Evolutionary conservation across 352 stramenopile species (phyloP), one percentile per base, ranked within the genome.

Genomic region (Phytophthora litchii): DNA sequence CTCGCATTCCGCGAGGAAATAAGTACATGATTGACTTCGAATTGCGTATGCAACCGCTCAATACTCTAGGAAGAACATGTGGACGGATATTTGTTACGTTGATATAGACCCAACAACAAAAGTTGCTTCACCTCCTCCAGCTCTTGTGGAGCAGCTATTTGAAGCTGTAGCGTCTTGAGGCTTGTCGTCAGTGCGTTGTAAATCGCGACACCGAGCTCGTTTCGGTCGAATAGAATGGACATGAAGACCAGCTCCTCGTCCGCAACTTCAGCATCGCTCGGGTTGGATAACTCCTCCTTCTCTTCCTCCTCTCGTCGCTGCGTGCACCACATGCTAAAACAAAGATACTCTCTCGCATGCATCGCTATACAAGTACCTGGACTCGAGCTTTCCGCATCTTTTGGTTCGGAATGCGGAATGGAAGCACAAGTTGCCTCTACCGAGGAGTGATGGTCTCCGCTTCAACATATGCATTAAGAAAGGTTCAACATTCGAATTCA

Each of bases 1-100:
- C 70, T 88, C 19, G 76, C 80, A 45, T 93, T 93, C 25, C 83
- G 67, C 16, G 80, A 80, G 4, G 83, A 93, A 20, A 93, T 14
- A 9, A 93, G 32, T 17, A 90, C 65, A 40, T 82, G 74, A 53
- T 88, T 80, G 3, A 88, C 73, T 49, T 82, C 75, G 53, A 93
- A 91, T 49, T 93, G 83, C 5, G 73, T 91, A 38, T 85, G 73
- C 8, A 93, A 35, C 4, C 74, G 72, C 32, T 89, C 80, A n/a
- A 93, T 50, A 1, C 72, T 61, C 79, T 92, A 25, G 6, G 34
- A 38, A 14, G 14, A 10, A 29, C 5, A 34, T 27, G 19, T 27
- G 19, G 38, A 47, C 23, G 21, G 20, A 14, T 34, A 34, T n/a
- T n/a, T n/a, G n/a, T n/a, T n/a, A n/a, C n/a, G n/a, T n/a, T n/a